Evolutionary conservation across 148 eudicot species (phyloP).

Genomic region (Rhododendron henanense): DNA sequence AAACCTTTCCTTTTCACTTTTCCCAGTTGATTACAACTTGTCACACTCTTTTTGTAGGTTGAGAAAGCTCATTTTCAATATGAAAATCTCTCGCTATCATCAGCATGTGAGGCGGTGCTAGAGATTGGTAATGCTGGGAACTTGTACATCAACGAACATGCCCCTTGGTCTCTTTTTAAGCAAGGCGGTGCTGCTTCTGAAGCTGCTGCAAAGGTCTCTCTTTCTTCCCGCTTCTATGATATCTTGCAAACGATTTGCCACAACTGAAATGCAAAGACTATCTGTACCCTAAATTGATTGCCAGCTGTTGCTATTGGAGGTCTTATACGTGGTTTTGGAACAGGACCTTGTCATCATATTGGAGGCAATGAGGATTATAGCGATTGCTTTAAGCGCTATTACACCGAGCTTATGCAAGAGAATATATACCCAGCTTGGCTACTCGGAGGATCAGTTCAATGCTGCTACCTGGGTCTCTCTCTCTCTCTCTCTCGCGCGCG

Average conservation of each 20-base stretch:
- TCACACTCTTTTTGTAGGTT: slow-evolving; percentile 42
- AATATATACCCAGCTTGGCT: slow-evolving; percentile 92
- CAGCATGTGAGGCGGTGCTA: slow-evolving; percentile 90
- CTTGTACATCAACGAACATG: slow-evolving; percentile 80
- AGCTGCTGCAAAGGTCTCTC: slow-evolving; percentile 86
- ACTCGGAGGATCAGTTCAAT: slow-evolving; percentile 66
- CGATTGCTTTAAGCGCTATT: slow-evolving; percentile 76
- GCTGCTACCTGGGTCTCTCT: slow-evolving; percentile 71
- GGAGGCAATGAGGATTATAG: slow-evolving; percentile 86
- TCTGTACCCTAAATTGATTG: background rate
- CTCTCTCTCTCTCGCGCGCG: slow-evolving; percentile 17
- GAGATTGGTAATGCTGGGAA: slow-evolving; percentile 97
- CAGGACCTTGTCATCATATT: slow-evolving; percentile 91
- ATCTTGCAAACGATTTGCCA: background rate
- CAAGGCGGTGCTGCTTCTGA: slow-evolving; percentile 82
- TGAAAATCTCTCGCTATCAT: slow-evolving; percentile 66
- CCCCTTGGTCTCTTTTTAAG: slow-evolving; percentile 98
- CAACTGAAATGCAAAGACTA: background rate
- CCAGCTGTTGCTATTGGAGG: background rate
- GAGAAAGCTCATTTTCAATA: slow-evolving; percentile 67
- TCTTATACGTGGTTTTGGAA: slow-evolving; percentile 11
- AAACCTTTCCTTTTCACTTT: slow-evolving; percentile 3
- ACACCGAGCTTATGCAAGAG: slow-evolving; percentile 70
- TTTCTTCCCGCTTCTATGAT: background rate
- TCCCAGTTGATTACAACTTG: background rate